Percentiles rank a stretch among this genome's conserved stretches.
Evolutionary conservation across 2,329 filamentous ascomycete genomes (phyloP).

Genomic region (Phialocephala sp.): DNA sequence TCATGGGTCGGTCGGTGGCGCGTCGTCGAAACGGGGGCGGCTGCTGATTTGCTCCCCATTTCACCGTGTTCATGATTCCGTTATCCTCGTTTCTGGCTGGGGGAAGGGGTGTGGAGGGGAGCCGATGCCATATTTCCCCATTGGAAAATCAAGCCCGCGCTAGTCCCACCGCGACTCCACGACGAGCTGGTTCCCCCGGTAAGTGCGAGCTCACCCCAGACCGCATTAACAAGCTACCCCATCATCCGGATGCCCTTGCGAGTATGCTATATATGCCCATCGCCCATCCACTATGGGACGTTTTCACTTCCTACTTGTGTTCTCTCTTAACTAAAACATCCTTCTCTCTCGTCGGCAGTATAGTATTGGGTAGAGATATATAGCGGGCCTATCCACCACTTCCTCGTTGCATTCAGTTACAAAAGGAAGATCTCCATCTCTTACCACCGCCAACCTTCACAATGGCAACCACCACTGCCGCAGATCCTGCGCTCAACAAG

Average conservation of each 20-base stretch:
- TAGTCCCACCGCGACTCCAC: slow-evolving; percentile 11
- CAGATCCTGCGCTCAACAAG: slow-evolving; percentile 32
- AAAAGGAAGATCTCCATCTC: slow-evolving; percentile 1
- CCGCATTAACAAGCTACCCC: slow-evolving; percentile 27
- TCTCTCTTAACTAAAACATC: neutral
- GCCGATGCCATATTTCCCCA: slow-evolving; percentile 23
- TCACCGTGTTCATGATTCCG: slow-evolving; percentile 3
- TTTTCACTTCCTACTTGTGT: neutral
- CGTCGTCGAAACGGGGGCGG: neutral
- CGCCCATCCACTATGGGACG: slow-evolving; percentile 10
- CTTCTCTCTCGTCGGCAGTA: slow-evolving; percentile 10
- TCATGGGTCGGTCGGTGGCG: neutral
- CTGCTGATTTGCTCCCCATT: slow-evolving; percentile 17
- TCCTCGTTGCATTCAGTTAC: neutral
- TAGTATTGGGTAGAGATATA: slow-evolving; percentile 18
- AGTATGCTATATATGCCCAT: slow-evolving; percentile 27
- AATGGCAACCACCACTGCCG: slow-evolving; percentile 37
- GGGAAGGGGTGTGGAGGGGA: slow-evolving; percentile 14
- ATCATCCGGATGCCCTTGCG: slow-evolving; percentile 27
- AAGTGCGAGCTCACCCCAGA: slow-evolving; percentile 27
- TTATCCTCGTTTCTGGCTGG: neutral
- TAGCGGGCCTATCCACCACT: slow-evolving; percentile 21
- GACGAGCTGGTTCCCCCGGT: slow-evolving; percentile 11
- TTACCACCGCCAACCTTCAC: slow-evolving; percentile 19
- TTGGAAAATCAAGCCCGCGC: slow-evolving; percentile 18